Base-by-base conservation (phyloP, 306 rosid genomes). In the Prunus mira region DNA sequence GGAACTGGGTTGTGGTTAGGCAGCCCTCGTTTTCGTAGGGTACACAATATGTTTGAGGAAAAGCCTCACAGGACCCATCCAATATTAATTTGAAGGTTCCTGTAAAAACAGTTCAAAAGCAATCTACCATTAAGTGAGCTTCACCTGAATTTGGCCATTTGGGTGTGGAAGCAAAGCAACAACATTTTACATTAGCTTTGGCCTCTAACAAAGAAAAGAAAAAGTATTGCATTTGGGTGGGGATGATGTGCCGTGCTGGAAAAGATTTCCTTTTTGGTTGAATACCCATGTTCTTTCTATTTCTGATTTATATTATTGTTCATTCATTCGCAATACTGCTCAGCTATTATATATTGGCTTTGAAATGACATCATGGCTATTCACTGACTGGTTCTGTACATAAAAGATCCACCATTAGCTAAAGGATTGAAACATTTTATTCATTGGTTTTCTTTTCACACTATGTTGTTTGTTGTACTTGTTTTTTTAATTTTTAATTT, bases 21-120 rank as follows among this genome's bases (percentile, higher is more conserved):
- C 41, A 9, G 11, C 18, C 24, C 6, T 57, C 5, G 6, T 72
- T 70, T 15, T 57, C 12, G 6, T 1, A 34, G 8, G 20, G 77
- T 45, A 45, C 60, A 47, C 60, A 27, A 24, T 12, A 0, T 79
- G 74, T 79, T 47, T 47, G 82, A 79, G n/a, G 45, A 66, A 79
- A 56, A 9, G 34, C 78, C 24, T 65, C 46, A 30, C 4, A 28
- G 63, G 47, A 46, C 62, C 10, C 30, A 55, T 64, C 32, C 18
- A 19, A 28, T 5, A 7, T 1, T 3, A 18, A 8, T 13, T 43
- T 13, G 32, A 38, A 12, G 20, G 58, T 64, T 74, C 50, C 55
- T 27, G 62, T 5, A 10, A 6, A 69, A 9, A 18, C 8, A 27
- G 43, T 49, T 11, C 61, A 28, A 69, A 69, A 46, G 38, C 12